These are phyloP conservation scores for Wallacemonas sp. DNA, from an alignment of 208 protist genomes.

Conservation along the genomic window DNA sequence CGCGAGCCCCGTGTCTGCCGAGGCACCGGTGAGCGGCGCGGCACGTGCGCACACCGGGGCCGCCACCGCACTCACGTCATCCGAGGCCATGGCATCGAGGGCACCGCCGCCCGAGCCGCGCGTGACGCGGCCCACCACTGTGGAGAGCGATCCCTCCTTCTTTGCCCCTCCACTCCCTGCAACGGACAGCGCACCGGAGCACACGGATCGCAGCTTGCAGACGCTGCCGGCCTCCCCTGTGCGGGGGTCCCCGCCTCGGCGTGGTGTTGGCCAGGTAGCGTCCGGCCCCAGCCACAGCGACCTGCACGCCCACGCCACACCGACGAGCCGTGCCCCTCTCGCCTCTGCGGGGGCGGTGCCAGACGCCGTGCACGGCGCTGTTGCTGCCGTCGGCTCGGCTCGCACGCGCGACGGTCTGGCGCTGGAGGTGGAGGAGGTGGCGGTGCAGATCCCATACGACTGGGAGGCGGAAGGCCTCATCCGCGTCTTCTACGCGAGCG, in stretches of 20 bases:
- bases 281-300: background rate
- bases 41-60: background rate
- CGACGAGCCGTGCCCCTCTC: background rate
- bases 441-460: conserved; percentile 54
- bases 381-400: background rate
- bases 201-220: conserved; percentile 8
- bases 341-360: background rate
- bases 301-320: background rate
- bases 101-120: too few species aligned
- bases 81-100: too few species aligned
- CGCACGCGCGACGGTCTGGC: background rate
- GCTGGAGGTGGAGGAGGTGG: conserved; percentile 1
- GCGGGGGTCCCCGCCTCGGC: too few species aligned
- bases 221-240: conserved; percentile 5
- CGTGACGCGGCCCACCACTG: background rate
- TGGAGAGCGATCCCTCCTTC: conserved; percentile 13
- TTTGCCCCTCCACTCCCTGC: conserved; percentile 1
- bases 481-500: conserved; percentile 47
- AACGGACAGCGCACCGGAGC: background rate
- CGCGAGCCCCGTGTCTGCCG: too few species aligned
- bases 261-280: background rate
- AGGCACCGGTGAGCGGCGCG: background rate
- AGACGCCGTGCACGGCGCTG: background rate
- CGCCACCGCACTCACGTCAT: too few species aligned
- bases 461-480: conserved; percentile 55